Conservation (phyloP, 2,329 filamentous ascomycete genomes). For the Apiospora aurea region DNA sequence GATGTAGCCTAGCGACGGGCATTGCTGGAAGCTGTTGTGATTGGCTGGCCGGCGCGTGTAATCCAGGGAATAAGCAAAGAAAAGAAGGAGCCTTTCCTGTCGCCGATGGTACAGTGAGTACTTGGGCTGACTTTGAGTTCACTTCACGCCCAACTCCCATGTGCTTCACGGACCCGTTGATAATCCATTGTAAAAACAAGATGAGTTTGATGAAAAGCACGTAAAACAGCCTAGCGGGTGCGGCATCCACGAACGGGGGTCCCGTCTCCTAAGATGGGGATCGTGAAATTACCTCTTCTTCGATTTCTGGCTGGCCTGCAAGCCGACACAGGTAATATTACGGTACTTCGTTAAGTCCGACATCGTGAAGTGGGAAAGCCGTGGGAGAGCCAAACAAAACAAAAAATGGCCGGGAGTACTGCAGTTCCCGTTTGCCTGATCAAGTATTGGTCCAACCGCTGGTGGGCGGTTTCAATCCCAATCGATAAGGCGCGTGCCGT, state of each 20-base stretch:
- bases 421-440: background rate
- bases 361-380: background rate
- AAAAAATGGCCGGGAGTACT: too few species aligned
- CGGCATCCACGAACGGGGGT: slow-evolving; percentile 7
- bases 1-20: background rate
- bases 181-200: background rate
- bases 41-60: background rate
- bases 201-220: slow-evolving; percentile 20
- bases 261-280: background rate
- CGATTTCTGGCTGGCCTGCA: background rate
- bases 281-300: background rate
- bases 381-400: background rate
- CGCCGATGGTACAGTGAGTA: background rate
- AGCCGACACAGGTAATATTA: background rate
- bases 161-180: slow-evolving; percentile 2
- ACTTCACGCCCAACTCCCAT: background rate
- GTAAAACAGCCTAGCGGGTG: slow-evolving; percentile 12
- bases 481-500: slow-evolving; percentile 18
- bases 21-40: background rate
- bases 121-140: background rate
- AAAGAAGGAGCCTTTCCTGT: background rate
- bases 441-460: background rate
- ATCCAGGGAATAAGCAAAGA: background rate
- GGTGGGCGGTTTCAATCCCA: slow-evolving; percentile 1
- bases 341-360: background rate